Percentiles rank a stretch among this genome's conserved stretches.
Conservation (phyloP, 805 yeast genomes). For the Tetrapisispora arboricola region DNA sequence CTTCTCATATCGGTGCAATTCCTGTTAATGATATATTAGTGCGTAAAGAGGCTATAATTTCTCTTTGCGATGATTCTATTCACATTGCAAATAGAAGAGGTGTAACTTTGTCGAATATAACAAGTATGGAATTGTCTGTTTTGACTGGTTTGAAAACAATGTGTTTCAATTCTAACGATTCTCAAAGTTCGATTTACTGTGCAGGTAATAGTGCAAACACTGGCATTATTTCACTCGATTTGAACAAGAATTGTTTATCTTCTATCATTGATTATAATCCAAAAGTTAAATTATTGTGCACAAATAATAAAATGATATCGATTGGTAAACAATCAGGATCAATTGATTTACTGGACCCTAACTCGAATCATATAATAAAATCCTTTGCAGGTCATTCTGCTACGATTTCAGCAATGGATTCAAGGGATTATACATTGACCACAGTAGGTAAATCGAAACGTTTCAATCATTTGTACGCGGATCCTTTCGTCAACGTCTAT, state of each 20-base stretch:
- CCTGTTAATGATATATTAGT: conserved; percentile 44
- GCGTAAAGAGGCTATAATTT: conserved; percentile 47
- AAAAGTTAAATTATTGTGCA: conserved; percentile 38
- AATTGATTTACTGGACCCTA: conserved; percentile 55
- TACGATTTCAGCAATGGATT: conserved; percentile 51
- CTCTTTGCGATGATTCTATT: conserved; percentile 43
- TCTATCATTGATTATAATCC: conserved; percentile 35
- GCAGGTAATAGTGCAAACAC: conserved; percentile 30
- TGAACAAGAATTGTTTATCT: conserved; percentile 30
- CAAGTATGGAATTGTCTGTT: conserved; percentile 25
- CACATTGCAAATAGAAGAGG: conserved; percentile 52
- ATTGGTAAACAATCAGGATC: conserved; percentile 52
- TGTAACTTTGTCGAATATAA: conserved; percentile 30
- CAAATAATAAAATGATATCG: conserved; percentile 44
- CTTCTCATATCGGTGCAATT: conserved; percentile 36
- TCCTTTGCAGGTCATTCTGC: conserved; percentile 52
- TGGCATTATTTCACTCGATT: conserved; percentile 35
- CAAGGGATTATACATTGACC: conserved; percentile 54
- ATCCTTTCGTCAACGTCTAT: conserved; percentile 74
- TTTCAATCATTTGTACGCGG: conserved; percentile 47
- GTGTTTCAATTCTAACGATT: conserved; percentile 31
- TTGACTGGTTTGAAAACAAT: conserved; percentile 31
- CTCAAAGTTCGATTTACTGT: conserved; percentile 36
- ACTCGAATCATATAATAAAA: conserved; percentile 37
- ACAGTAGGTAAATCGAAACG: conserved; percentile 76